These are phyloP conservation scores for Fusarium mundagurra DNA, from an alignment of 2,329 filamentous ascomycete genomes.

Conservation along the genomic window DNA sequence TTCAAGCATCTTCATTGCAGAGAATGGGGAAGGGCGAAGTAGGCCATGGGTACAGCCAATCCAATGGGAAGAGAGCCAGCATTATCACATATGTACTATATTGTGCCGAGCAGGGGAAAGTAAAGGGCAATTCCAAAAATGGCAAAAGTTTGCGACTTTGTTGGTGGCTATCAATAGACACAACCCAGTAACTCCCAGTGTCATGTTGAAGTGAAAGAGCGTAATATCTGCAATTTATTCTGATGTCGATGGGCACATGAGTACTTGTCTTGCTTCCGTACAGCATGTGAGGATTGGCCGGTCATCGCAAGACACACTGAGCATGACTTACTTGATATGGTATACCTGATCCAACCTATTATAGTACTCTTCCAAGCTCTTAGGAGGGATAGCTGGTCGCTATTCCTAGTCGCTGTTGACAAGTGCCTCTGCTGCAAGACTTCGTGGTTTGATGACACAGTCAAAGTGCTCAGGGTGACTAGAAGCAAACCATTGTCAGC, in stretches of 20 bases:
- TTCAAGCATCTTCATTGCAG: not conserved
- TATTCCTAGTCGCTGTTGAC: slow-evolving; percentile 10
- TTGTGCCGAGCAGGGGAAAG: not conserved
- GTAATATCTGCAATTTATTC: not conserved
- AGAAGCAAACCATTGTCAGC: not conserved
- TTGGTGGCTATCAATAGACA: not conserved
- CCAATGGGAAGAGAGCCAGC: not conserved
- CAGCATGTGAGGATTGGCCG: not conserved
- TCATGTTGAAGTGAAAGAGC: not conserved
- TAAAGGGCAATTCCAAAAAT: not conserved
- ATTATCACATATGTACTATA: not conserved
- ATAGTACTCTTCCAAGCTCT: not conserved
- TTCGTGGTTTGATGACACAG: slow-evolving; percentile 40
- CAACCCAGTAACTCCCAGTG: not conserved
- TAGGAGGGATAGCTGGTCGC: not conserved
- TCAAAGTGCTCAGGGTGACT: slow-evolving; percentile 48
- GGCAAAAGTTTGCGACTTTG: not conserved
- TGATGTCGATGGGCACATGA: not conserved
- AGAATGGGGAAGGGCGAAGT: not conserved
- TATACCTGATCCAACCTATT: not conserved
- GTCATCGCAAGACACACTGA: not conserved
- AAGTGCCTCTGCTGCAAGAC: slow-evolving; percentile 18
- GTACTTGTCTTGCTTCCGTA: not conserved
- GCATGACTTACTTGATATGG: not conserved
- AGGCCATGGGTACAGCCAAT: not conserved